Conservation (phyloP, 805 yeast species). For the Candida wancherniae region DNA sequence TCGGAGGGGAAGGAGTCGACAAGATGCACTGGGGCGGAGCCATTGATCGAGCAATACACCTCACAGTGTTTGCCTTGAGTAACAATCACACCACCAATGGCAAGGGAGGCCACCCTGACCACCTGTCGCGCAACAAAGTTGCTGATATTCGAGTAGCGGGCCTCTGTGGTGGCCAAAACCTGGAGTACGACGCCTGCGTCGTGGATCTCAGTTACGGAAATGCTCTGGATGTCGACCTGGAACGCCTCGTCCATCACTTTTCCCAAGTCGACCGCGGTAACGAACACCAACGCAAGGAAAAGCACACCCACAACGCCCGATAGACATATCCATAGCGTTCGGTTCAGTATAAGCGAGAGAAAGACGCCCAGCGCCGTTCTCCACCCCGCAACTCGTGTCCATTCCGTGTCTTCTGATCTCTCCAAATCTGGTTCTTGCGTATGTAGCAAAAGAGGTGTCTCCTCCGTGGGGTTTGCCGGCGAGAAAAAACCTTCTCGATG, state of each 20-base stretch:
- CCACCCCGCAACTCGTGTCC: slow-evolving; percentile 2
- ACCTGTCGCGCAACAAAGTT: slow-evolving; percentile 19
- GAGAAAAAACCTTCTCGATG: background rate
- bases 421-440: slow-evolving; percentile 6
- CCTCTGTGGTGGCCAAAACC: slow-evolving; percentile 21
- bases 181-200: slow-evolving; percentile 27
- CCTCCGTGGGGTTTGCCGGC: slow-evolving; percentile 1
- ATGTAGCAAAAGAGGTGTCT: slow-evolving; percentile 5
- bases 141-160: slow-evolving; percentile 25
- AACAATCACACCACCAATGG: slow-evolving; percentile 23
- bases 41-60: slow-evolving; percentile 15
- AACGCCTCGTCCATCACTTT: slow-evolving; percentile 19
- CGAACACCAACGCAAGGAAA: slow-evolving; percentile 1
- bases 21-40: slow-evolving; percentile 17
- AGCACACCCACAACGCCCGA: slow-evolving; percentile 5
- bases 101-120: slow-evolving; percentile 18
- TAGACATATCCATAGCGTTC: slow-evolving; percentile 1
- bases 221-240: slow-evolving; percentile 19
- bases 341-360: background rate
- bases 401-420: slow-evolving; percentile 7
- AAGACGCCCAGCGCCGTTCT: background rate
- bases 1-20: slow-evolving; percentile 24
- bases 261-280: slow-evolving; percentile 7
- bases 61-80: slow-evolving; percentile 18
- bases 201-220: slow-evolving; percentile 19